Conservation (phyloP, 495 filamentous ascomycete species). For the Penicillium nucicola region DNA sequence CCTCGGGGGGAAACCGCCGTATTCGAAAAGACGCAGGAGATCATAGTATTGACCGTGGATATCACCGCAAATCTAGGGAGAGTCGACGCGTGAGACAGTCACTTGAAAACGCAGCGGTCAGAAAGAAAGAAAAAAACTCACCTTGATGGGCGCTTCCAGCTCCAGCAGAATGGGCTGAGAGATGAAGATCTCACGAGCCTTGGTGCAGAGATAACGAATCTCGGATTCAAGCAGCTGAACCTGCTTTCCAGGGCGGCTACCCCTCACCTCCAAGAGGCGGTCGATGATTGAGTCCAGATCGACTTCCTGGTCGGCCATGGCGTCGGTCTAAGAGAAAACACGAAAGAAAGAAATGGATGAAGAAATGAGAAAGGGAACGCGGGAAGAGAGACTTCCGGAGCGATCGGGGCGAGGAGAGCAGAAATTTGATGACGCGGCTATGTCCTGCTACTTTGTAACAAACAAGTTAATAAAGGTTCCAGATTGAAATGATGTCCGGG, state of each 20-base stretch:
- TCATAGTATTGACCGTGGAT: conserved; percentile 99
- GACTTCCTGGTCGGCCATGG: conserved; percentile 97
- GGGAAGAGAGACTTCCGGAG: conserved; percentile 33
- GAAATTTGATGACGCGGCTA: conserved; percentile 39
- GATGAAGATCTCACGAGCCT: conserved; percentile 99
- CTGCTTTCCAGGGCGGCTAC: conserved; percentile 96
- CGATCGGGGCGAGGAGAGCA: conserved; percentile 22
- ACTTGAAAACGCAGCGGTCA: too few species aligned
- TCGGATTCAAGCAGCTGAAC: conserved; percentile 95
- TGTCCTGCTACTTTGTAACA: conserved; percentile 24
- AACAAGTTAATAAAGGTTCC: conserved; percentile 14
- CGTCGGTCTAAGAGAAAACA: conserved; percentile 33
- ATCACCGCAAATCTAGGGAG: conserved; percentile 88
- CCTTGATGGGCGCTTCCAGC: conserved; percentile 98
- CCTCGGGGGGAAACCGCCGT: conserved; percentile 98
- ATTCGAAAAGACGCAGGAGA: conserved; percentile 94
- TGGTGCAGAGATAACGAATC: conserved; percentile 97
- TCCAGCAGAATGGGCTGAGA: conserved; percentile 97
- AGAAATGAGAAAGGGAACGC: conserved; percentile 27
- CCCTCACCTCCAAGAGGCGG: conserved; percentile 93
- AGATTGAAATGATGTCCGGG: conserved; percentile 9
- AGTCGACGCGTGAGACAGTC: conserved; percentile 8
- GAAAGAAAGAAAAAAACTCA: conserved; percentile 49
- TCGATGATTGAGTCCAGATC: conserved; percentile 99
- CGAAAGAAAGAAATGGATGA: conserved; percentile 23